phyloP scores from a whole-genome alignment of 495 filamentous ascomycete genomes.

The Penicillium antarcticum region DNA sequence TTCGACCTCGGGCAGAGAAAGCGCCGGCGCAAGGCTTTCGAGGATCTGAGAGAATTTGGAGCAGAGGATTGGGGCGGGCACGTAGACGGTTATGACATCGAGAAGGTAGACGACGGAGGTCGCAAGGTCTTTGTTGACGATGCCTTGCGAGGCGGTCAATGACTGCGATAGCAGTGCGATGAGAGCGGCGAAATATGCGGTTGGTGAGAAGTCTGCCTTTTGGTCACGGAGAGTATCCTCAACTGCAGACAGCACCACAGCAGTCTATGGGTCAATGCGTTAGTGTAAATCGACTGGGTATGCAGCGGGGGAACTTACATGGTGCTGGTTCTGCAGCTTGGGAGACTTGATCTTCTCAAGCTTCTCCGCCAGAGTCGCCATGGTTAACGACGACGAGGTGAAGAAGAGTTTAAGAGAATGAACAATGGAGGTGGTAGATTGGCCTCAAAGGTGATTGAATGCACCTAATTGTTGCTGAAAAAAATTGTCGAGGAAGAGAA shows the following conservation, averaged over 20 bases:
- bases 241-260: constrained; percentile 82
- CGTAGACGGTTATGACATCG: constrained; percentile 79
- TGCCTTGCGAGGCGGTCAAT: constrained; percentile 55
- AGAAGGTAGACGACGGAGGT: constrained; percentile 93
- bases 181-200: constrained; percentile 95
- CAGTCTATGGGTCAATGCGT: constrained; percentile 55
- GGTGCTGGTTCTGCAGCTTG: constrained; percentile 91
- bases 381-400: constrained; percentile 34
- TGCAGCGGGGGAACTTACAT: constrained; percentile 53
- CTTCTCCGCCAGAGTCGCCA: constrained; percentile 81
- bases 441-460: no score
- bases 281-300: constrained; percentile 9
- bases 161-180: constrained; percentile 81
- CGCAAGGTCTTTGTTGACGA: constrained; percentile 78
- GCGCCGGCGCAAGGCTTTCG: constrained; percentile 74
- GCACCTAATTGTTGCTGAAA: constrained; percentile 24
- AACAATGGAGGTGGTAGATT: constrained; percentile 28
- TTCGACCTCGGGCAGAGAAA: constrained; percentile 78
- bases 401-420: constrained; percentile 15
- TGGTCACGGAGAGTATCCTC: constrained; percentile 89
- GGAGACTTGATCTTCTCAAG: constrained; percentile 95
- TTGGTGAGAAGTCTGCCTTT: constrained; percentile 74
- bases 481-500: constrained; percentile 32
- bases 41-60: constrained; percentile 94
- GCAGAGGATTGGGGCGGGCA: constrained; percentile 79